Evolutionary conservation across 1,284 basidiomycete genomes (phyloP), one percentile per base, ranked within the genome.

Genomic region (Gymnopus androsaceus): DNA sequence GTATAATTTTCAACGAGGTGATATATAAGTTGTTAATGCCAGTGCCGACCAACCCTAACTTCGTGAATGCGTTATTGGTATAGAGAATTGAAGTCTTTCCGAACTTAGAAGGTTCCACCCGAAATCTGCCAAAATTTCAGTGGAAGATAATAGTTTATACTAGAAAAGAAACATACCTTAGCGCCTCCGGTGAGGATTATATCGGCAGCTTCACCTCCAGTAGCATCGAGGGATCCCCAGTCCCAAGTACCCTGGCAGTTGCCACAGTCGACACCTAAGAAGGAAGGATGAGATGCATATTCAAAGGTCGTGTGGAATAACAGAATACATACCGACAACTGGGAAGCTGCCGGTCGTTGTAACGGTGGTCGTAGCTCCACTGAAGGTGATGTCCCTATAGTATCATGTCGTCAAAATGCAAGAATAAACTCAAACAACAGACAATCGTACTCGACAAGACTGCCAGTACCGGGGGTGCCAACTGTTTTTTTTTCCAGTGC

Each of bases 151-250:
- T 8, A 5, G 12, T 25, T 21, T 42, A 25, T 12, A 42, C 3
- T 17, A 53, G 21, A 5, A 28, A 28, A 25, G 23, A 34, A 7
- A 36, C 47, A 21, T 49, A 49, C 47, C 17, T 30, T 17, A n/a
- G 33, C 47, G 19, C 34, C 47, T 14, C 34, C 47, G 19, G 31
- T 33, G 7, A 36, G 19, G 33, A 23, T 36, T 14, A 56, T 38
- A 25, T 42, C 42, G 9, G 49, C 36, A 27, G 51, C 51, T 27
- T 27, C 27, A 19, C 56, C 56, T 21, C 56, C 56, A 6, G 70
- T 70, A 6, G 75, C 72, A 49, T 71, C 65, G 49, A 86, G 71
- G 28, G 66, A 67, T 6, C 74, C 67, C 79, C 81, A 85, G 61
- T 82, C 66, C 82, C 83, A 85, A 1, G 67, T 70, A 6, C 47